Conservation (phyloP, 2,329 filamentous ascomycete genomes). For the Hysterium pulicare region DNA sequence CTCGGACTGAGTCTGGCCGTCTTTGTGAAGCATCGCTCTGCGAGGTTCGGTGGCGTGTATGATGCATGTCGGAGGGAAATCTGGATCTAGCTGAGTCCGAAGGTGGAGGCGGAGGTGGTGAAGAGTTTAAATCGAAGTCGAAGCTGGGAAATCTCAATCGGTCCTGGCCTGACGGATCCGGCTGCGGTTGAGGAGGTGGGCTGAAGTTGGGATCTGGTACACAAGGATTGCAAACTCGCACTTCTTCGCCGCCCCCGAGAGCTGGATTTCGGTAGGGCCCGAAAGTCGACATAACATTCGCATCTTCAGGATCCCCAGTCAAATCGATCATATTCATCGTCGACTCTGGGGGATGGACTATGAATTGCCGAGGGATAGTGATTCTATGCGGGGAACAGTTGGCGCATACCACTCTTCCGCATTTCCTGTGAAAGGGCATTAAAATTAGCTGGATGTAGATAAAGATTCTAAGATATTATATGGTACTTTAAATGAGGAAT, state of each 20-base stretch:
- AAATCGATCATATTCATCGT: slow-evolving; percentile 40
- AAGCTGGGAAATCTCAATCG: neutral
- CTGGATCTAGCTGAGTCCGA: neutral
- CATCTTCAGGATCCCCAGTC: slow-evolving; percentile 39
- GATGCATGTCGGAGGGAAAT: neutral
- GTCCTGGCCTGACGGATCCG: neutral
- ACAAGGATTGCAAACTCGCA: slow-evolving; percentile 69
- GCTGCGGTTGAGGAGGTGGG: slow-evolving; percentile 50
- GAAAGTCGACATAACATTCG: slow-evolving; percentile 23
- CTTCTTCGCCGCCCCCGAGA: slow-evolving; percentile 63
- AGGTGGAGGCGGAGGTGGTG: neutral
- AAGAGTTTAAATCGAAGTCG: neutral
- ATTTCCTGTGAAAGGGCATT: slow-evolving; percentile 60
- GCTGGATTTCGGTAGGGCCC: slow-evolving; percentile 44
- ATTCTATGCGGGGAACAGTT: slow-evolving; percentile 91
- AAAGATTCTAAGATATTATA: neutral
- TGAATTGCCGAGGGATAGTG: slow-evolving; percentile 89
- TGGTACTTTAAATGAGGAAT: too few relatives aligned
- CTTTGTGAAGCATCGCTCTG: slow-evolving; percentile 19
- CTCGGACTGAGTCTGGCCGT: slow-evolving; percentile 13
- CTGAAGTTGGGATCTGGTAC: slow-evolving; percentile 66
- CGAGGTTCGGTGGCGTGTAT: slow-evolving; percentile 16
- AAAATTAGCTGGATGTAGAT: neutral
- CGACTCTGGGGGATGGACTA: slow-evolving; percentile 61
- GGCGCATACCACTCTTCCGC: slow-evolving; percentile 85